A percentile compares a stretch with the other conserved stretches of the same genome.
These are phyloP conservation scores for Aaosphaeria pasadenensis DNA, from an alignment of 2,329 filamentous ascomycete species.

Conservation along the genomic window DNA sequence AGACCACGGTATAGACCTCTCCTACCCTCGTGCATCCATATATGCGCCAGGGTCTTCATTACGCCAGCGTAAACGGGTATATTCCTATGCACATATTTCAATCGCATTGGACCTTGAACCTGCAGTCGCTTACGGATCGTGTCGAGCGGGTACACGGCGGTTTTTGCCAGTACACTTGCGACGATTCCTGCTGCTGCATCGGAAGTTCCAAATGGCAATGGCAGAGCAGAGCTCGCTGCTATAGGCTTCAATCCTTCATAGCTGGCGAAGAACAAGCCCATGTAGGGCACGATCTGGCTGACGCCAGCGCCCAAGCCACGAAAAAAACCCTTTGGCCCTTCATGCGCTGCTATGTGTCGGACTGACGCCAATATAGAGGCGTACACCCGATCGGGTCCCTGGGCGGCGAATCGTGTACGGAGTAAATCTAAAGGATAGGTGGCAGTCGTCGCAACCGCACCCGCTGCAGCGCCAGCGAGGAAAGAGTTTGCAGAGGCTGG, in stretches of 20 bases:
- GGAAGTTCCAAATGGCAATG: constrained; percentile 67
- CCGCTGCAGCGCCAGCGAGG: constrained; percentile 76
- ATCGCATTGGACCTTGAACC: constrained; percentile 85
- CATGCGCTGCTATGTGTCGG: constrained; percentile 67
- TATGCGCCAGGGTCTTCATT: constrained; percentile 61
- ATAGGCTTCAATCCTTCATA: constrained; percentile 70
- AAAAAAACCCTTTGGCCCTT: constrained; percentile 81
- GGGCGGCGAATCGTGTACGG: constrained; percentile 93
- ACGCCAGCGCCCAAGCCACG: constrained; percentile 79
- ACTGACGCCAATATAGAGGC: constrained; percentile 66
- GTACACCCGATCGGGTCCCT: constrained; percentile 81
- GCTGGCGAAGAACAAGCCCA: constrained; percentile 91
- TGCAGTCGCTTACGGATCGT: constrained; percentile 90
- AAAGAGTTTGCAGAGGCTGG: constrained; percentile 75
- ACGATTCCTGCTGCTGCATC: constrained; percentile 80
- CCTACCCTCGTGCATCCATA: constrained; percentile 69
- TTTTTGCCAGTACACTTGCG: constrained; percentile 81
- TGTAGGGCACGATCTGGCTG: constrained; percentile 88
- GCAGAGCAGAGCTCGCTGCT: constrained; percentile 49
- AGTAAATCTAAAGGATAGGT: constrained; percentile 95
- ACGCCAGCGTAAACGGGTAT: constrained; percentile 80
- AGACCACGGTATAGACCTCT: constrained; percentile 85
- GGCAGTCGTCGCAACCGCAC: constrained; percentile 73
- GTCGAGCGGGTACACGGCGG: constrained; percentile 87
- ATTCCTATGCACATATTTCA: constrained; percentile 76